Evolutionary conservation across 345 rosid species (phyloP).

Genomic region (Camelina laxa): DNA sequence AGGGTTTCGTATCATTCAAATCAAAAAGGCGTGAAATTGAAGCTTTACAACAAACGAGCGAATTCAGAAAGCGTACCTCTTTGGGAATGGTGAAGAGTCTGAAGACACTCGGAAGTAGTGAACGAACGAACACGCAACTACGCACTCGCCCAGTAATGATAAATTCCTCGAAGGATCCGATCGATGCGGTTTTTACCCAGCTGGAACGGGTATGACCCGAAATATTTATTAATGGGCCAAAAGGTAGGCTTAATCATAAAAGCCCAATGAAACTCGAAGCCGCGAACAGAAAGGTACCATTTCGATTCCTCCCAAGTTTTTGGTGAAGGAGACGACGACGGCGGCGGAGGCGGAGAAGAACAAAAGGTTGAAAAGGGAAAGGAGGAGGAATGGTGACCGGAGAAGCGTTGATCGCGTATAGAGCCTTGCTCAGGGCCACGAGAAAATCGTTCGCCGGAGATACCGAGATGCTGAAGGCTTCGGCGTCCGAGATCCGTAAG

Average conservation of each 20-base stretch:
- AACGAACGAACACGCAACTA: background rate
- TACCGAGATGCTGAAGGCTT: constrained; percentile 68
- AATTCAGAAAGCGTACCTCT: background rate
- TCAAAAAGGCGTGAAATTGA: background rate
- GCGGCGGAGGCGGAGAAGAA: background rate
- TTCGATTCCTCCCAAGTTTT: no score
- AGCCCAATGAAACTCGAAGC: background rate
- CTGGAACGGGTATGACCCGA: background rate
- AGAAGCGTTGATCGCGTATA: constrained; percentile 67
- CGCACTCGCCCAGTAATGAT: background rate
- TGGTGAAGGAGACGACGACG: constrained; percentile 22
- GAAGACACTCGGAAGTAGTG: background rate
- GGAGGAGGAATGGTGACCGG: constrained; percentile 50
- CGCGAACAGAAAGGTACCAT: background rate
- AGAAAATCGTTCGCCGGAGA: constrained; percentile 81
- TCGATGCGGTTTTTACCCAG: constrained; percentile 3
- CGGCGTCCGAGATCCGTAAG: constrained; percentile 72
- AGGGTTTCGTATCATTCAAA: background rate
- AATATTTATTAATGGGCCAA: background rate
- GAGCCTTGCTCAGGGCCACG: constrained; percentile 72
- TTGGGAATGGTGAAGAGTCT: background rate
- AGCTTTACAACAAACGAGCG: background rate
- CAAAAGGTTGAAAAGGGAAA: background rate
- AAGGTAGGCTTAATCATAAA: background rate
- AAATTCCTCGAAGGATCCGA: background rate